phyloP scores from a whole-genome alignment of 75 land plant species.

The Picea glauca region DNA sequence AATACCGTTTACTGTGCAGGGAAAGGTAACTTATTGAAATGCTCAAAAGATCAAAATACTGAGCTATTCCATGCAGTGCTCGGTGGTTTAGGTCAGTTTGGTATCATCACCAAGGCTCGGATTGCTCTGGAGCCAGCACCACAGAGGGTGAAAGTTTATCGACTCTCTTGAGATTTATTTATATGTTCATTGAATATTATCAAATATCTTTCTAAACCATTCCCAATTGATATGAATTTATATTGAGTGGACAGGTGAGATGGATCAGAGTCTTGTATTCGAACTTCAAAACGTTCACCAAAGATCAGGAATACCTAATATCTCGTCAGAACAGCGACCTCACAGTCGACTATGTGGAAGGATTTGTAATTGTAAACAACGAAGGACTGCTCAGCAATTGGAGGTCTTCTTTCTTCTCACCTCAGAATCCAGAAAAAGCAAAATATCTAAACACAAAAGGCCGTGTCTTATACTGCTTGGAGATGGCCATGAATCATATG shows the following conservation, averaged over 20 bases:
- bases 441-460: constrained; percentile 3
- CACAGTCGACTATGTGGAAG: constrained; percentile 23
- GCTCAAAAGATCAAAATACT: constrained; percentile 23
- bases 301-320: constrained; percentile 18
- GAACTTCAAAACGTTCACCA: constrained; percentile 14
- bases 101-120: constrained; percentile 45
- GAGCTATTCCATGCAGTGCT: constrained; percentile 46
- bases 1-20: constrained; percentile 18
- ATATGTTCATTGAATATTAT: not conserved
- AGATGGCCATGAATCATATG: constrained; percentile 14
- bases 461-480: constrained; percentile 21
- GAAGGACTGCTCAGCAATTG: constrained; percentile 12
- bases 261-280: constrained; percentile 11
- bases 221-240: not conserved
- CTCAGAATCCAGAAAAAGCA: constrained; percentile 1
- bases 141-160: constrained; percentile 18
- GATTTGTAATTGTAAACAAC: constrained; percentile 13
- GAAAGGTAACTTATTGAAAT: constrained; percentile 36
- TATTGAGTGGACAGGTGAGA: constrained; percentile 10
- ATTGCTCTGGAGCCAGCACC: constrained; percentile 44
- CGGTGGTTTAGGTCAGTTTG: constrained; percentile 56
- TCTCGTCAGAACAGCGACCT: constrained; percentile 4
- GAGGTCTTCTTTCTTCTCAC: constrained; percentile 19
- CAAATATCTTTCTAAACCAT: not conserved
- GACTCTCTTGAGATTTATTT: not conserved